Evolutionary conservation across 352 stramenopile species (phyloP), one percentile per base, ranked within the genome.

Genomic region (Phytopythium helicoides): DNA sequence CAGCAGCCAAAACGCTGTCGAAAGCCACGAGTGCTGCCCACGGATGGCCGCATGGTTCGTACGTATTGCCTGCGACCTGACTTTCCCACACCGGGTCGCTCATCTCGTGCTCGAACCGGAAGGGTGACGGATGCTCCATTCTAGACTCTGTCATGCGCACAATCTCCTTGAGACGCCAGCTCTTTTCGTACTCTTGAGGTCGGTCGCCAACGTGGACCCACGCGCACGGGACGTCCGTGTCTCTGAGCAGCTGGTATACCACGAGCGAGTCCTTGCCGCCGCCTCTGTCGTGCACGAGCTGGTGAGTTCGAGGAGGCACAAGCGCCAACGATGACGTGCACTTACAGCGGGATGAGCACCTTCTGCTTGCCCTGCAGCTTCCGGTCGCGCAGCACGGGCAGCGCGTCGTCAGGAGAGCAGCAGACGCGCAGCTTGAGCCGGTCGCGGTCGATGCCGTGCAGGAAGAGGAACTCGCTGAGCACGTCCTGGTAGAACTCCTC

Each of bases 401-500:
- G 45, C 23, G 53, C 50, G 35, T 59, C 54, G 28, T 41, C 55
- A 11, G 23, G 16, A 15, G 49, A 22, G 4, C 47, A 47, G 38
- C 56, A 39, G 22, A 68, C 40, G 19, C 57, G 28, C 39, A 73
- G 68, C n/a, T 73, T 57, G 33, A 73, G 51, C 10, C 65, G 65
- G 49, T 73, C 61, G 39, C 65, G 65, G 37, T 73, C 61, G 47
- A 71, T 22, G 4, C 50, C 51, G 52, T 75, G 54, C 37, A 72
- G 52, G 40, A 66, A 72, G 40, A 75, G 51, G 44, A 64, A 75
- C 51, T 75, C 66, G 34, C 62, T 70, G 40, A 75, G 39, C 23
- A 75, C 66, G 37, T 72, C 60, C 47, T 75, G 66, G 44, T 75
- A 75, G 46, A 72, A 70, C 52, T 72, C 60, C 18, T 70, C 62